Base-by-base conservation (phyloP, 2,329 filamentous ascomycete genomes). In the Neofusicoccum parvum region DNA sequence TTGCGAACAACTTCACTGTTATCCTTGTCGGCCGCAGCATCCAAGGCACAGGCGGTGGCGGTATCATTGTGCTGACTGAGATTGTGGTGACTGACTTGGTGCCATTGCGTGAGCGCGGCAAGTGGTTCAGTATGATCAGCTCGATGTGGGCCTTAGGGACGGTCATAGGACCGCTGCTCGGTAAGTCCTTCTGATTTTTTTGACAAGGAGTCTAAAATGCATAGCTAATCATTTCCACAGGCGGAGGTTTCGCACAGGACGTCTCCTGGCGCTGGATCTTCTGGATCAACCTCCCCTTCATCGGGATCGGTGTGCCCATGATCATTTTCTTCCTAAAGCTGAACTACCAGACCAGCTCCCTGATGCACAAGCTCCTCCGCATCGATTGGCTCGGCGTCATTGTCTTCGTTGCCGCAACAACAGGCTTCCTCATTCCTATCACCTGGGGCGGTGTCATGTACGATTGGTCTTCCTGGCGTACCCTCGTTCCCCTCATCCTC, bases 401-500 rank as follows among this genome's bases (percentile, higher is more conserved):
- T 0, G 71, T 92, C 3, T 91, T 92, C 71, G 80, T 89, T 17
- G 83, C 79, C 12, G 84, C 85, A 14, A 80, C 82, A 12, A 87
- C 86, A 0, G 83, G 82, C 23, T 85, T 90, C 70, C 74, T 90
- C 46, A 86, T 90, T 50, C 85, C 86, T 0, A 72, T 90, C 3
- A 88, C 87, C 2, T 88, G 87, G 81, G 89, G 88, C 10, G 88
- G 88, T 43, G 82, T 90, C 9, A 85, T 88, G 77, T 91, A 89
- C 72, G 71, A 81, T 0, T 92, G 89, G 89, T 73, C 78, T 50
- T 87, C 83, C 3, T 90, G 85, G 82, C 81, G 82, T 1, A 88
- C 87, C 0, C 77, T 92, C 1, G 81, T 88, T 0, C 89, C 88
- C 0, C 75, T 92, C 14, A 73, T 87, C 3, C 45, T 90, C 9